Evolutionary conservation across 495 filamentous ascomycete genomes (phyloP), one percentile per base, ranked within the genome.

Genomic region (Penicillium fimorum): DNA sequence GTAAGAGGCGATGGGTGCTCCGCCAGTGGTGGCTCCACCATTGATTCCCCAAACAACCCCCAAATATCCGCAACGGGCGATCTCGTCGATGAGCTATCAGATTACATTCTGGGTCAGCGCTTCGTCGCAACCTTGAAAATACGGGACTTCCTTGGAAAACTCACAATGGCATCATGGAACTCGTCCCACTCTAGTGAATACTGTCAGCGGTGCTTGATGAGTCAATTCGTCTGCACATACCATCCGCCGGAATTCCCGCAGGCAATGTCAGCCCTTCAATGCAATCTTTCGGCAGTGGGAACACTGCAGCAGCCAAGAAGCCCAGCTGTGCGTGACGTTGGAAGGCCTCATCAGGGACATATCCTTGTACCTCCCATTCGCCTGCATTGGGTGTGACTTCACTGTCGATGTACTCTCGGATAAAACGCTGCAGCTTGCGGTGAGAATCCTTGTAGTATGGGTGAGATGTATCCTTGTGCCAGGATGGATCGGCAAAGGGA

Each of bases 391-490:
- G 87, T 27, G 71, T 71, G 55, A 88, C 68, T 58, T 86, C 68
- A 43, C 66, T 68, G 55, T 89, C 86, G 50, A 79, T 81, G 71
- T 89, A 91, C 60, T 78, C 63, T 60, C 87, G 78, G 67, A 87
- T 79, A 55, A 82, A 86, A 57, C 79, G 79, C 69, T 84, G 84
- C 43, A 91, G 63, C 55, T 70, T 68, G 20, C 79, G 69, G 67
- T 91, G 87, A 58, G 76, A 82, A 24, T 87, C 84, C 43, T 80
- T 85, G 76, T 82, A 91, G 69, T 88, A 90, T 20, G 87, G 86
- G 53, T 60, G 58, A 29, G 55, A 48, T 8, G 55, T 32, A 12
- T 48, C 41, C 25, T 29, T 42, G 38, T 56, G 58, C 53, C 58
- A 60, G 30, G 58, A 47, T 15, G 58, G 58, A 25, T 60, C 58